Evolutionary conservation across 2,329 filamentous ascomycete species (phyloP), one percentile per base, ranked within the genome.

Genomic region (Monosporascus sp.): DNA sequence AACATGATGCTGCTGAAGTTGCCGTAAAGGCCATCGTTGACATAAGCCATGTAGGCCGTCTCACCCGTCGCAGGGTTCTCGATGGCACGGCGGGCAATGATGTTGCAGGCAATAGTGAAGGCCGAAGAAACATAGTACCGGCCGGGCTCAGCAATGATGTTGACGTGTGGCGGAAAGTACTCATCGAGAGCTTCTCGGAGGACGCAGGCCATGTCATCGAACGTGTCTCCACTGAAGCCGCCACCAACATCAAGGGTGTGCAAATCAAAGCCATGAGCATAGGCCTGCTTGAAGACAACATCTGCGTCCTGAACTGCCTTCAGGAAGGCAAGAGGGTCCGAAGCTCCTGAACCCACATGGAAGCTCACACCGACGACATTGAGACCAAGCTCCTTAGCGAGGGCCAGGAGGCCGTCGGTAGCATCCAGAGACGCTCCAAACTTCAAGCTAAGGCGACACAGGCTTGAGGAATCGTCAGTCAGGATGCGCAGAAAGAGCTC

Each of bases 1-100:
- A 97, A 99, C 78, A 97, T 96, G 80, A 97, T 97, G 83, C 91
- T 95, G 60, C 90, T 96, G 69, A 99, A 97, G 76, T 97, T 97
- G 65, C 94, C 94, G 67, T 99, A 99, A 51, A 97, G 87, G 27
- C 94, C 94, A 63, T 99, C 94, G 69, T 99, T 99, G 70, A 97
- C 77, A 71, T 99, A 99, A 47, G 97, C 76, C 94, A 97, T 99
- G 79, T 96, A 97, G 61, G 86, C 89, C 56, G 84, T 85, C 57
- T 81, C 78, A 49, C 78, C 78, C 11, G 81, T 77, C 20, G 75
- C 76, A 4, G 88, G 83, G 65, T 93, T 85, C 58, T 86, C 80
- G 53, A 97, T 86, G 41, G 90, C 91, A 65, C 94, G 93, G 56
- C 94, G 90, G 31, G 94, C 93, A 68, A 97, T 99, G 69, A 99